Conservation (phyloP, 306 rosid species). For the Ormosia emarginata region DNA sequence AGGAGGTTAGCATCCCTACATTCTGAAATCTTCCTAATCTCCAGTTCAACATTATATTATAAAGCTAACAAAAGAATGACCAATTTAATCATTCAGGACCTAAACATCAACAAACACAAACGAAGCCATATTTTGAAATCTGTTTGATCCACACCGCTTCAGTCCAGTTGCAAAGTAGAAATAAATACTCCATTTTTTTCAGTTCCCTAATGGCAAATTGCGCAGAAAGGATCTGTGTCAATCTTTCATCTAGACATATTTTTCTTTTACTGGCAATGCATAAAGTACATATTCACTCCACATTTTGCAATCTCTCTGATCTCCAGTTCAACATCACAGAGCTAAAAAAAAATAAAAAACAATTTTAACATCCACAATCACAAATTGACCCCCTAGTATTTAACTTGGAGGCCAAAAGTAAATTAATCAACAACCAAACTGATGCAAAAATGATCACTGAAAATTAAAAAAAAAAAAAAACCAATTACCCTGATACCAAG, state of each 20-base stretch:
- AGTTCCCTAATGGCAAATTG: background rate
- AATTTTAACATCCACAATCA: background rate
- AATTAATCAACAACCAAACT: background rate
- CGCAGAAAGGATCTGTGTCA: background rate
- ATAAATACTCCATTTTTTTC: background rate
- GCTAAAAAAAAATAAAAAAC: background rate
- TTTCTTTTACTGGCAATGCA: background rate
- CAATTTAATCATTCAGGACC: background rate
- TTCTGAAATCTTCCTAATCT: background rate
- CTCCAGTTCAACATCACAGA: background rate
- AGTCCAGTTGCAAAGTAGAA: background rate
- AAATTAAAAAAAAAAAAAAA: background rate
- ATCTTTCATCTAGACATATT: background rate
- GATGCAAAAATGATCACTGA: background rate
- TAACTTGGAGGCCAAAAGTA: background rate
- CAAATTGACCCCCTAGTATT: background rate
- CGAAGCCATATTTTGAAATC: background rate
- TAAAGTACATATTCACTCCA: background rate
- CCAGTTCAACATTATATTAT: conserved; percentile 4
- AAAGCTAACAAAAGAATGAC: background rate
- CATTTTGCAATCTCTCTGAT: background rate
- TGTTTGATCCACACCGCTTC: background rate
- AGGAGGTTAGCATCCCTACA: background rate
- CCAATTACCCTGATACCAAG: background rate
- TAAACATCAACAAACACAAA: background rate